Evolutionary conservation across 108 stramenopile species (phyloP).

Genomic region (Asterionellopsis glacialis): DNA sequence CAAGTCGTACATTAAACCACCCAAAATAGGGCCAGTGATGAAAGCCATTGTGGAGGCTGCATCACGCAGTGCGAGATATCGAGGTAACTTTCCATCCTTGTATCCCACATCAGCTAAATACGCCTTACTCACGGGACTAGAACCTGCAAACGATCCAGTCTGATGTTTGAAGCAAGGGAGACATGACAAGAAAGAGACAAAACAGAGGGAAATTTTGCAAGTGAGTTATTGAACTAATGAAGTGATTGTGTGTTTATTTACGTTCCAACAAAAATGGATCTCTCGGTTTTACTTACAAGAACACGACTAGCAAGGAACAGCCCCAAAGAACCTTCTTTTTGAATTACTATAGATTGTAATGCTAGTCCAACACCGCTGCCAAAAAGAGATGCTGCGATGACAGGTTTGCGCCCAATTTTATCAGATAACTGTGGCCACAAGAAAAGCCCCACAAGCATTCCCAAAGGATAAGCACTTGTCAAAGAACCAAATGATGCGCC

Average conservation of each 20-base stretch:
- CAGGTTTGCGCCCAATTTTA: conserved; percentile 45
- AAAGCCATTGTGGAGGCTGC: conserved; percentile 71
- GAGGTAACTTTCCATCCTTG: conserved; percentile 32
- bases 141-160: conserved; percentile 68
- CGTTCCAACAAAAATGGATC: no score
- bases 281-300: conserved; percentile 6
- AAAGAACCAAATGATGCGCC: conserved; percentile 69
- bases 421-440: conserved; percentile 73
- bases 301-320: conserved; percentile 55
- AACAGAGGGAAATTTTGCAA: no score
- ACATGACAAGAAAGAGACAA: no score
- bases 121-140: conserved; percentile 69
- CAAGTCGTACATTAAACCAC: conserved; percentile 46
- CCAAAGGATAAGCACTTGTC: conserved; percentile 72
- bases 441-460: conserved; percentile 72
- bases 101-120: conserved; percentile 69
- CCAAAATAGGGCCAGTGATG: conserved; percentile 64
- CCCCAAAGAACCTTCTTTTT: conserved; percentile 26
- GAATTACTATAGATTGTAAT: conserved; percentile 51
- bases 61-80: conserved; percentile 67
- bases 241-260: no score
- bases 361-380: conserved; percentile 63
- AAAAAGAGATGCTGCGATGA: conserved; percentile 43
- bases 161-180: no score
- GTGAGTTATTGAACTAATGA: no score